Evolutionary conservation across 305 asterid genomes (phyloP), one percentile per base, ranked within the genome.

Genomic region (Solanum chacoense): DNA sequence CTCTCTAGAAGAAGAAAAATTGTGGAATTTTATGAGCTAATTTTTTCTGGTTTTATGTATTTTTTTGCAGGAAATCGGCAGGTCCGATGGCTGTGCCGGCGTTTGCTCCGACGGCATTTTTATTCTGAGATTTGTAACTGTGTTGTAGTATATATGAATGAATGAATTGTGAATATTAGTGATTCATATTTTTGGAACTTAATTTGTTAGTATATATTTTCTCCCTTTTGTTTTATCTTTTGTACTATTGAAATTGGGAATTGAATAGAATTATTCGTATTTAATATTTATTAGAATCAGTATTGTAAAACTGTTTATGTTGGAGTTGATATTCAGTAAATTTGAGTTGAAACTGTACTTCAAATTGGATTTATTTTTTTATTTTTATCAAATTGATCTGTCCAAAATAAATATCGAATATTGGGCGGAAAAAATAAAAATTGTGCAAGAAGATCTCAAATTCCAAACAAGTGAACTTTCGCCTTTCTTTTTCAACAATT

Each of bases 31-130:
- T 45, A 11, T 55, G 8, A 73, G 31, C 35, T 35, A 85, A 50
- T 4, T 16, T 67, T 24, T 89, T 36, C 22, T 18, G 69, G 11
- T 1, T 88, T 90, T 65, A 4, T 79, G 55, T 79, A 11, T 75
- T 5, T 45, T 59, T 36, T 7, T 22, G 45, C 91, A 91, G 93
- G 92, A 90, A 78, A 90, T 86, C 89, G 2, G 6, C 91, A 28
- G 40, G 11, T 73, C 71, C 77, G 36, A 88, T 88, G 88, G 87
- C 90, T 1, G 31, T 91, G 55, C 91, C 92, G 12, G 90, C 89
- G 14, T 91, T 91, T 88, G 35, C 89, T 11, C 93, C 93, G 55
- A 24, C 89, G 26, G 89, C 92, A 42, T 86, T 91, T 84, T 28
- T 85, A 22, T 79, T 86, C 55, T 86, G 88, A 91, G 78, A 31